Base-by-base conservation (phyloP, 2,329 filamentous ascomycete genomes). In the Stagonosporopsis rhizophila region DNA sequence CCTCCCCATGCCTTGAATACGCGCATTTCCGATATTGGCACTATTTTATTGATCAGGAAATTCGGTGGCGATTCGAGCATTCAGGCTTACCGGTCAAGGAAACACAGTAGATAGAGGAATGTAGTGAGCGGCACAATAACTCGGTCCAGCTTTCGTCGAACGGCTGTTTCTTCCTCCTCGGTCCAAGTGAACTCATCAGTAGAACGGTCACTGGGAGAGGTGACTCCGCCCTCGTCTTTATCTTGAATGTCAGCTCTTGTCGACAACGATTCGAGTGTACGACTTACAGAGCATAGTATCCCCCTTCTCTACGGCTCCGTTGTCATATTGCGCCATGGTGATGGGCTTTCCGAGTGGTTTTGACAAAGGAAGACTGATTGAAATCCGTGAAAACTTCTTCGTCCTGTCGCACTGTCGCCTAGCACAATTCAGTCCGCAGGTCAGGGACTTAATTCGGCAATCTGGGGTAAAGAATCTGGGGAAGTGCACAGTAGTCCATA, bases 71-170 rank as follows among this genome's bases (percentile, higher is more conserved):
- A 32, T 32, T 39, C 32, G 22, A n/a, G 25, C 17, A 20, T 15
- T 17, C 17, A 6, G 52, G 42, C 61, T 6, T 69, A 74, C 71
- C 73, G 69, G 44, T 80, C 77, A 54, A 82, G 72, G 64, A 83
- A 83, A 66, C 81, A 83, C 14, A 85, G 70, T 59, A 85, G 73
- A 63, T 85, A 85, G 12, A 85, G 69, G 7, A 83, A 63, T 1
- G 83, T 85, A 11, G 84, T 80, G 22, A 82, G 68, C 0, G 83
- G 83, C 17, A 85, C 78, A 23, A 82, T 77, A 58, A 81, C 79
- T 71, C 76, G 79, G 68, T 85, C 83, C 38, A 85, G 73, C 72
- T 83, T 84, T 60, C 77, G 80, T 56, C 82, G 77, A 17, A 85
- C 72, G 0, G 65, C 69, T 17, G 68, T 77, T 70, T 85, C 82